A percentile compares a stretch with the other conserved stretches of the same genome.
Conservation (phyloP, 352 stramenopile species). For the Phytophthora pinifolia region DNA sequence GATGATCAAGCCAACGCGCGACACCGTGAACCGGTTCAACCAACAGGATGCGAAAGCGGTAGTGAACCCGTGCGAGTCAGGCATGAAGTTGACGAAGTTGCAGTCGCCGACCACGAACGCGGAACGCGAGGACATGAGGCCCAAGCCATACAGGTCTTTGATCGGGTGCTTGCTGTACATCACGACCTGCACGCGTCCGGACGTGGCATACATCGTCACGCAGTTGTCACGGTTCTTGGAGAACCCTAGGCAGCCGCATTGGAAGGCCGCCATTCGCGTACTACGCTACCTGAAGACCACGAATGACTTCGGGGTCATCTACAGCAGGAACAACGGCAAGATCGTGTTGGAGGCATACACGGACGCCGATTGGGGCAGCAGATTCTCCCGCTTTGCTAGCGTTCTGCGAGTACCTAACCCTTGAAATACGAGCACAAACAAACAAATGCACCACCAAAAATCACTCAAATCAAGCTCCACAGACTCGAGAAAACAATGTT, state of each 20-base stretch:
- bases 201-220: background rate
- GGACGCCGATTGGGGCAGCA: background rate
- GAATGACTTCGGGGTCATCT: background rate
- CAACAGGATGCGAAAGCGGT: too few relatives aligned
- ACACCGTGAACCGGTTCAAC: background rate
- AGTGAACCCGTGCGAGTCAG: too few relatives aligned
- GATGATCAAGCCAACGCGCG: slow-evolving; percentile 2
- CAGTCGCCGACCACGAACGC: background rate
- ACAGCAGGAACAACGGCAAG: background rate
- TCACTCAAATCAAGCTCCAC: too few relatives aligned
- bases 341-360: background rate
- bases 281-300: slow-evolving; percentile 4
- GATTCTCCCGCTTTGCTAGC: too few relatives aligned
- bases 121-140: background rate
- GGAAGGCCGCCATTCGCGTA: background rate
- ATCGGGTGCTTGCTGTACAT: slow-evolving; percentile 1
- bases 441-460: too few relatives aligned
- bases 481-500: too few relatives aligned
- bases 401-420: too few relatives aligned
- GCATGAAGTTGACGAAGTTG: background rate
- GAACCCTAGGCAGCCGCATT: background rate
- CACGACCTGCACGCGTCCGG: background rate
- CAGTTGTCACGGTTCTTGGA: background rate
- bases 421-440: too few relatives aligned
- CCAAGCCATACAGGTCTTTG: background rate